Conservation (phyloP, 73 alveolate genomes). For the Durusdinium trenchii region DNA sequence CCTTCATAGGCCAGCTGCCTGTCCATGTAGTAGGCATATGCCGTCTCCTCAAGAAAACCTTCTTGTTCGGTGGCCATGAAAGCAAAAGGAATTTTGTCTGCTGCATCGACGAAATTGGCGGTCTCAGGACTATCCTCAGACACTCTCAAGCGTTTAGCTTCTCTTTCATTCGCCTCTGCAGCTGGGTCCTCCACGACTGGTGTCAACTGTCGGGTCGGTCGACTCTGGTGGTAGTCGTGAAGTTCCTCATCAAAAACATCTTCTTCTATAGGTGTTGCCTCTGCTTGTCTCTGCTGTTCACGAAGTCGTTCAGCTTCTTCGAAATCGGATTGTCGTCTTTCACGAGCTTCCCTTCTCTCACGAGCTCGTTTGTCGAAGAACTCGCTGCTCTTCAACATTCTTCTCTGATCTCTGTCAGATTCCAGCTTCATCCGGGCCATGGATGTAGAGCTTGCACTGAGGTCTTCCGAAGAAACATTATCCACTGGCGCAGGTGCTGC, state of each 20-base stretch:
- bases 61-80: neutral
- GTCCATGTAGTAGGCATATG: neutral
- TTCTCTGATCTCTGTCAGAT: too few relatives aligned
- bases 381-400: neutral
- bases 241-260: neutral
- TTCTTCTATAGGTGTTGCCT: neutral
- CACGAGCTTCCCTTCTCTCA: neutral
- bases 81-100: neutral
- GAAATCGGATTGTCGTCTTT: too few relatives aligned
- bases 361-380: neutral
- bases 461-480: too few relatives aligned
- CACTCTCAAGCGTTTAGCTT: neutral
- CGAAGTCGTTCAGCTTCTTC: neutral
- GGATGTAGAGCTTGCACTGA: too few relatives aligned
- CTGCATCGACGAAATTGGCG: neutral
- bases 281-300: neutral
- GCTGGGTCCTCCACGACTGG: neutral
- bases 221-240: neutral
- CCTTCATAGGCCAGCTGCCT: neutral
- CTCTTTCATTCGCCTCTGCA: neutral
- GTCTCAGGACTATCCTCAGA: neutral
- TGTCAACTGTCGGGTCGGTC: neutral
- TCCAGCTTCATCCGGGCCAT: too few relatives aligned
- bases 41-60: neutral
- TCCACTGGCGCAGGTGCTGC: too few relatives aligned